These are phyloP conservation scores for Penicillium verrucosum DNA, from an alignment of 2,329 filamentous ascomycete genomes.

Conservation along the genomic window DNA sequence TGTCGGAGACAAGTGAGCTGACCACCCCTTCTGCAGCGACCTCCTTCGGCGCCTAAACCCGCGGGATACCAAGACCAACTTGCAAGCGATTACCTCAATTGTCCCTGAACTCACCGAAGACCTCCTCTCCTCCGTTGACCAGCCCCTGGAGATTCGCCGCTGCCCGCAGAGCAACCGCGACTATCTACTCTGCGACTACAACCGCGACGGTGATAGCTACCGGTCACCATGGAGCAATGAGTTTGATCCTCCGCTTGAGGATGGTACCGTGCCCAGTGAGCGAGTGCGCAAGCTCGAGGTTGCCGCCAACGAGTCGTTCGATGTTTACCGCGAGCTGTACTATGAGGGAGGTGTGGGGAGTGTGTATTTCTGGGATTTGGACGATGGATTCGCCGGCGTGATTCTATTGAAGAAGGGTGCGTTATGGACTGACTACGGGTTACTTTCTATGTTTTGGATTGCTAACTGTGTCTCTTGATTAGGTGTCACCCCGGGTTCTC, in stretches of 20 bases:
- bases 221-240: slow-evolving; percentile 98
- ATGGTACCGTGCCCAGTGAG: slow-evolving; percentile 85
- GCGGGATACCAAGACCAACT: slow-evolving; percentile 82
- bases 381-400: slow-evolving; percentile 95
- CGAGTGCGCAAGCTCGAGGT: slow-evolving; percentile 91
- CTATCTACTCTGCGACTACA: slow-evolving; percentile 99
- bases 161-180: slow-evolving; percentile 88
- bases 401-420: slow-evolving; percentile 91
- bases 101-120: slow-evolving; percentile 94
- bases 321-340: slow-evolving; percentile 86
- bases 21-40: slow-evolving; percentile 60
- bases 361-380: slow-evolving; percentile 97
- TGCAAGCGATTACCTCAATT: slow-evolving; percentile 82
- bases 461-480: slow-evolving; percentile 7
- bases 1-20: slow-evolving; percentile 23
- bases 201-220: slow-evolving; percentile 97
- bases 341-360: slow-evolving; percentile 95
- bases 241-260: slow-evolving; percentile 87
- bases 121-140: slow-evolving; percentile 94
- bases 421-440: slow-evolving; percentile 17
- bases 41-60: slow-evolving; percentile 97
- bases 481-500: slow-evolving; percentile 64
- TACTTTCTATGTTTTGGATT: background rate
- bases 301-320: slow-evolving; percentile 91
- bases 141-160: slow-evolving; percentile 80